phyloP scores from a whole-genome alignment of 2,329 filamentous ascomycete genomes.

The Xylaria sp. region DNA sequence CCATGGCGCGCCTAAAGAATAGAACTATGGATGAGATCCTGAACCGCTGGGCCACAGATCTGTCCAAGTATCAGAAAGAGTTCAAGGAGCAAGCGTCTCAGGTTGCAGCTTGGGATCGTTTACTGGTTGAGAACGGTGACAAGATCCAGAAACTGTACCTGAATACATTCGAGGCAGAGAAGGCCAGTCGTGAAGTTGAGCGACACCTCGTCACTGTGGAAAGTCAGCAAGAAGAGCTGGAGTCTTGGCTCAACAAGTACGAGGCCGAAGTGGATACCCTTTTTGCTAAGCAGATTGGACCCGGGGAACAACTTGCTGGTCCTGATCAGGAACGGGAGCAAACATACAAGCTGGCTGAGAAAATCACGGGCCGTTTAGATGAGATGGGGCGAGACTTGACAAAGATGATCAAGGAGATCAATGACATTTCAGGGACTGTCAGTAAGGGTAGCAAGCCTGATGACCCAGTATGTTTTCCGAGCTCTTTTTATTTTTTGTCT shows the following conservation, averaged over 20 bases:
- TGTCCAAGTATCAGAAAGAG: constrained; percentile 96
- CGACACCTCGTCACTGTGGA: constrained; percentile 90
- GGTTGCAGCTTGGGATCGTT: constrained; percentile 89
- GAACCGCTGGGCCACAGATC: constrained; percentile 92
- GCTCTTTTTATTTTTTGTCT: neutral
- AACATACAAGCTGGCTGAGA: constrained; percentile 96
- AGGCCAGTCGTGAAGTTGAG: constrained; percentile 93
- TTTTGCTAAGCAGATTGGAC: constrained; percentile 81
- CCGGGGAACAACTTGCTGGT: constrained; percentile 79
- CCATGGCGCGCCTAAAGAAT: constrained; percentile 92
- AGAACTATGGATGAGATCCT: constrained; percentile 99
- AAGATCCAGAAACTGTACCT: constrained; percentile 95
- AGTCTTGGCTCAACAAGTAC: constrained; percentile 88
- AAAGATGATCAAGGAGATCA: constrained; percentile 99
- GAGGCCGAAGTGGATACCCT: constrained; percentile 92
- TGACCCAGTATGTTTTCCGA: constrained; percentile 72
- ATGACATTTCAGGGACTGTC: constrained; percentile 87
- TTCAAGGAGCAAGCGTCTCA: constrained; percentile 91
- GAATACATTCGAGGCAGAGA: constrained; percentile 92
- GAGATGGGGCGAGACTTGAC: constrained; percentile 93
- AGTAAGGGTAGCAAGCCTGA: constrained; percentile 90
- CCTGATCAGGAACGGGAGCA: constrained; percentile 95
- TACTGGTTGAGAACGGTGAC: constrained; percentile 91
- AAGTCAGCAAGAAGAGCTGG: constrained; percentile 90
- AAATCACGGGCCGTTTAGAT: constrained; percentile 87